Conservation (phyloP, 208 protist genomes). For the Herpetomonas muscarum region DNA sequence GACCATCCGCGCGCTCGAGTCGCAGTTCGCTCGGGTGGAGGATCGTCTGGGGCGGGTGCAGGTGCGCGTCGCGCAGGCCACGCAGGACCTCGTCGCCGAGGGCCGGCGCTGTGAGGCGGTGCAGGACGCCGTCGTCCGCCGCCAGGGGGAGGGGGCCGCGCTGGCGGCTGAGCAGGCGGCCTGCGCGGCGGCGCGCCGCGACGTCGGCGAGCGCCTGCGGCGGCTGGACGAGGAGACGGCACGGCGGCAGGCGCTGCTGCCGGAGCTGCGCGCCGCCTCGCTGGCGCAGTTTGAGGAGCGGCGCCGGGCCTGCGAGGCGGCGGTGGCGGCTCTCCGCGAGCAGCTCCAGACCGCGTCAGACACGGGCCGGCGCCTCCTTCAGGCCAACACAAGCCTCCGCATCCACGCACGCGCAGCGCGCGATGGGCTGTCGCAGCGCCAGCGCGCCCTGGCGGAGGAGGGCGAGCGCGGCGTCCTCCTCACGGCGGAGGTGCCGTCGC, state of each 20-base stretch:
- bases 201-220: conserved; percentile 14
- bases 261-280: conserved; percentile 16
- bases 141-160: conserved; percentile 7
- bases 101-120: conserved; percentile 26
- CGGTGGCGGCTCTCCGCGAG: background rate
- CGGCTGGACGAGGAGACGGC: conserved; percentile 16
- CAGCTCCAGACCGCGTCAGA: background rate
- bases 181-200: conserved; percentile 9
- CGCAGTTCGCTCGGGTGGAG: conserved; percentile 26
- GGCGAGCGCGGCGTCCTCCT: background rate
- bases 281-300: conserved; percentile 19
- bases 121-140: conserved; percentile 15
- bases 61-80: conserved; percentile 14
- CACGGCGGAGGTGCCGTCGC: conserved; percentile 4
- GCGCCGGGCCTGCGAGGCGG: conserved; percentile 16
- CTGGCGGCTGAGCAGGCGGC: conserved; percentile 12
- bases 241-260: conserved; percentile 13
- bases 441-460: conserved; percentile 5
- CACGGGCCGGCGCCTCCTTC: conserved; percentile 19
- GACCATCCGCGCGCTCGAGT: conserved; percentile 20
- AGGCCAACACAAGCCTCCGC: conserved; percentile 24
- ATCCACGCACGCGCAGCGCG: background rate
- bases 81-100: conserved; percentile 33
- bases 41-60: conserved; percentile 29
- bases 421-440: conserved; percentile 12